These are phyloP conservation scores for Globisporangium viniferum DNA, from an alignment of 352 stramenopile species.

Conservation along the genomic window DNA sequence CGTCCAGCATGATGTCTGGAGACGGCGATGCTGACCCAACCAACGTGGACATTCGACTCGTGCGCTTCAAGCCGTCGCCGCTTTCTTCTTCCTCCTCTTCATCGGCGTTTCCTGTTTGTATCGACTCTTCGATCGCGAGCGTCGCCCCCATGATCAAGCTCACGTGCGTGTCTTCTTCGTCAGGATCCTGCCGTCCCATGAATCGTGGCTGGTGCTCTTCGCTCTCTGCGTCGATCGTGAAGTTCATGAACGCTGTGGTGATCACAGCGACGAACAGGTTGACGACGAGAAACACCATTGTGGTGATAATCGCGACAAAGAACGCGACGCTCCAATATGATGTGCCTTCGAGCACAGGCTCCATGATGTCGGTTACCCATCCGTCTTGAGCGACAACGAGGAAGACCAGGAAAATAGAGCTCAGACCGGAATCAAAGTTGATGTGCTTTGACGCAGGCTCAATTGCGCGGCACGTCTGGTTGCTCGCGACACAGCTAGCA, in stretches of 20 bases:
- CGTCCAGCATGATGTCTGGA: slow-evolving; percentile 14
- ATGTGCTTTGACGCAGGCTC: slow-evolving; percentile 42
- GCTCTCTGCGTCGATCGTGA: slow-evolving; percentile 47
- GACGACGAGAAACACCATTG: slow-evolving; percentile 80
- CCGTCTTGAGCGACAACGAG: slow-evolving; percentile 76
- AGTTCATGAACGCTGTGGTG: slow-evolving; percentile 84
- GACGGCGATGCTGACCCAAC: background rate
- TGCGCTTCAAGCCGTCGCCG: background rate
- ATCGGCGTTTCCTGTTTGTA: slow-evolving; percentile 8
- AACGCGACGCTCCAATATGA: slow-evolving; percentile 55
- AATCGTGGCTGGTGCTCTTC: slow-evolving; percentile 34
- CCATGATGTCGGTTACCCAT: slow-evolving; percentile 79
- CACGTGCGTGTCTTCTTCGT: slow-evolving; percentile 69
- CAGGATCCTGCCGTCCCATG: slow-evolving; percentile 55
- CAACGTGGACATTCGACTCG: slow-evolving; percentile 7
- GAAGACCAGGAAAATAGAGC: slow-evolving; percentile 73
- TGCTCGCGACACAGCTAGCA: slow-evolving; percentile 31
- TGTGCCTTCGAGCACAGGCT: slow-evolving; percentile 62
- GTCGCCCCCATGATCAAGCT: slow-evolving; percentile 82
- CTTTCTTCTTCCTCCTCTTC: background rate
- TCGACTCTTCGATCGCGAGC: slow-evolving; percentile 63
- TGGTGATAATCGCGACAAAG: slow-evolving; percentile 67
- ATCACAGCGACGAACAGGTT: slow-evolving; percentile 84
- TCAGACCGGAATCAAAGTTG: slow-evolving; percentile 74
- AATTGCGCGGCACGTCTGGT: slow-evolving; percentile 32